Percentiles rank a stretch among this genome's conserved stretches.
phyloP scores from a whole-genome alignment of 164 flowering plant genomes.

The grape (Vitis vinifera) region ASM3070453v1 NC_081812.1:11158001-11158500 shows the following conservation, averaged over 20 bases:
- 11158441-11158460: not conserved
- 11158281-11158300: not conserved
- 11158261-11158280: not conserved
- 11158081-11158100: not conserved
- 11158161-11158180: not conserved
- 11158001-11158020: too few relatives aligned
- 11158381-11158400: not conserved
- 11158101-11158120: not conserved
- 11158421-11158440: not conserved
- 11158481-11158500: conserved; percentile 94
- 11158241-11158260: not conserved
- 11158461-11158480: conserved; percentile 71
- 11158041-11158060: not conserved
- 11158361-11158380: not conserved
- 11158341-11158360: not conserved
- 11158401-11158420: not conserved
- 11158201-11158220: not conserved
- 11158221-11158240: not conserved
- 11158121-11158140: not conserved
- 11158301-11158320: not conserved
- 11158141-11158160: not conserved
- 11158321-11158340: not conserved
- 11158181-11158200: not conserved
- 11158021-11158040: too few relatives aligned
- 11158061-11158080: not conserved